phyloP scores from a whole-genome alignment of 78 protist species.

The Cavenderia fasciculata region DNA sequence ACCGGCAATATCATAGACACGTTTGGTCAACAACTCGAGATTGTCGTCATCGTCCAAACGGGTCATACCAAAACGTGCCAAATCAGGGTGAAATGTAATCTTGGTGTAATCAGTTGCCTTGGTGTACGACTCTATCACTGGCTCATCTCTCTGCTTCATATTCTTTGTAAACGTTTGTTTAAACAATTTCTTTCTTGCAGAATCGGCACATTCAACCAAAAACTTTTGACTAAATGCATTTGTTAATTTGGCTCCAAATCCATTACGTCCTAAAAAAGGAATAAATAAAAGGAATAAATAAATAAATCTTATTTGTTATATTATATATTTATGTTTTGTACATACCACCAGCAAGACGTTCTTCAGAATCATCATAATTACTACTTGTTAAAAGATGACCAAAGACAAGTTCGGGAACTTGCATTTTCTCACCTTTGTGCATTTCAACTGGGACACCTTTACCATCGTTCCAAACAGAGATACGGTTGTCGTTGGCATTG shows the following conservation, averaged over 20 bases:
- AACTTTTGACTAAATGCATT: conserved; percentile 95
- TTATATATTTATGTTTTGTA: too few species aligned
- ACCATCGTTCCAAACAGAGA: conserved; percentile 96
- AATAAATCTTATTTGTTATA: conserved; percentile 8
- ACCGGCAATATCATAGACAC: conserved; percentile 96
- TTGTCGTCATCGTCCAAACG: conserved; percentile 87
- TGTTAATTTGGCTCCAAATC: conserved; percentile 99
- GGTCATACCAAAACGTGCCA: conserved; percentile 84
- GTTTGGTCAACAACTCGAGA: conserved; percentile 82
- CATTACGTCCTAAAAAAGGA: too few species aligned
- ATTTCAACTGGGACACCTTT: conserved; percentile 97
- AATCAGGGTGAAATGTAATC: conserved; percentile 88
- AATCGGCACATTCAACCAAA: conserved; percentile 86
- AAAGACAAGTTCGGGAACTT: conserved; percentile 97
- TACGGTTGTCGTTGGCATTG: conserved; percentile 49
- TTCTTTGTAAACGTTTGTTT: conserved; percentile 76
- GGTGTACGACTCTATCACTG: conserved; percentile 45
- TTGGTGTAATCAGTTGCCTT: conserved; percentile 74
- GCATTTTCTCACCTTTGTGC: conserved; percentile 92
- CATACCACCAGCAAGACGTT: conserved; percentile 88
- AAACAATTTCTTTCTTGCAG: background rate
- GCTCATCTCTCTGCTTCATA: conserved; percentile 52
- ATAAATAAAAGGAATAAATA: conserved; percentile 36
- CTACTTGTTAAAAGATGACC: conserved; percentile 95
- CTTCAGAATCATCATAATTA: conserved; percentile 89